Conservation (phyloP, 805 yeast genomes). For the Saccharomycopsis fibuligera region DNA sequence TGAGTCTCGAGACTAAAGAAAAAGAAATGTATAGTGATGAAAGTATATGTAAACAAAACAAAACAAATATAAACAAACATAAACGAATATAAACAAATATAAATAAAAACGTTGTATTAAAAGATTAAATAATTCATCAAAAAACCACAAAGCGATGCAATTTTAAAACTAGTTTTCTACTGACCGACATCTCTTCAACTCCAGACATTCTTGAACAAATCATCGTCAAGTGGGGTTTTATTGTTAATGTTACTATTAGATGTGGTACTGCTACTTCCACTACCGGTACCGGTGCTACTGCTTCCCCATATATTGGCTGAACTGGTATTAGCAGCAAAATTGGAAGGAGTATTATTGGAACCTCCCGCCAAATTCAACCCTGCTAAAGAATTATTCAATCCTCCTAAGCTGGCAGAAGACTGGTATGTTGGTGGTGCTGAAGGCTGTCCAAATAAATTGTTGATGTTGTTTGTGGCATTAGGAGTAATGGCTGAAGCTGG, state of each 20-base stretch:
- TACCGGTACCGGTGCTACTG: constrained; percentile 1
- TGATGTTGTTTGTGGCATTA: constrained; percentile 1
- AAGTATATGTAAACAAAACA: no score
- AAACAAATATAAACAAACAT: no score
- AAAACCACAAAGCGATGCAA: no score
- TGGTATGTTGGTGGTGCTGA: constrained; percentile 10
- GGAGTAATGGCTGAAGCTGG: constrained; percentile 18
- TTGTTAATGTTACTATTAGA: not conserved
- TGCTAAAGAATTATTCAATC: constrained; percentile 15
- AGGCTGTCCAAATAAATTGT: constrained; percentile 1
- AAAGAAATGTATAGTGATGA: no score
- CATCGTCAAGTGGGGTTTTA: constrained; percentile 46
- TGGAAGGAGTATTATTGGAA: constrained; percentile 2
- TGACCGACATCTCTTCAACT: no score
- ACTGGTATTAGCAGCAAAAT: not conserved
- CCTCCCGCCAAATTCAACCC: constrained; percentile 14
- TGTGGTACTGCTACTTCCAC: constrained; percentile 4
- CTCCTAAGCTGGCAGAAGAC: not conserved
- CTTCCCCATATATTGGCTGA: constrained; percentile 4
- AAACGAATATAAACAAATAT: no score
- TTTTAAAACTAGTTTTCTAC: no score
- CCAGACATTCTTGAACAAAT: constrained; percentile 68
- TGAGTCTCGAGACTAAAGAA: no score
- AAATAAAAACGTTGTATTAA: no score
- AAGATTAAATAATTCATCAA: no score